A percentile compares a stretch with the other conserved stretches of the same genome.
Conservation (phyloP, 2,329 filamentous ascomycete species). For the Alternaria ethzedia region DNA sequence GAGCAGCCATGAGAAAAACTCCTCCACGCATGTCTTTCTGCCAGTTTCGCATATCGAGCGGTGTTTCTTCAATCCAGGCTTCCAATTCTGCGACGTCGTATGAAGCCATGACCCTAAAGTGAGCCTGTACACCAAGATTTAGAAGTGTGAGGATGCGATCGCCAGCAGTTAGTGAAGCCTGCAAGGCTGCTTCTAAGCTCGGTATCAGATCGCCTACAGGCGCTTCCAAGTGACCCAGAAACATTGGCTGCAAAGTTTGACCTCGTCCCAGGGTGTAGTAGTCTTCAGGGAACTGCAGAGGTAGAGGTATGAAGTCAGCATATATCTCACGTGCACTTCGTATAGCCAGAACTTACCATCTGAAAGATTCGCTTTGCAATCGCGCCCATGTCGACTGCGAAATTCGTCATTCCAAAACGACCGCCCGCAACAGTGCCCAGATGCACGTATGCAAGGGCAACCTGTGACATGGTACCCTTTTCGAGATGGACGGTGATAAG, state of each 20-base stretch:
- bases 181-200: slow-evolving; percentile 68
- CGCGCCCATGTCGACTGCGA: slow-evolving; percentile 69
- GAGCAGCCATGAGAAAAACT: slow-evolving; percentile 68
- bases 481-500: slow-evolving; percentile 71
- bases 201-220: slow-evolving; percentile 65
- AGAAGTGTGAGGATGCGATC: slow-evolving; percentile 76
- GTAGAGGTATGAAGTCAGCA: neutral
- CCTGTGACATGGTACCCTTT: slow-evolving; percentile 71
- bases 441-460: slow-evolving; percentile 71
- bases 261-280: slow-evolving; percentile 70
- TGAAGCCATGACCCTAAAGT: slow-evolving; percentile 72
- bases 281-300: slow-evolving; percentile 53
- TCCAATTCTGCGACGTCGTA: slow-evolving; percentile 74
- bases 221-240: slow-evolving; percentile 72
- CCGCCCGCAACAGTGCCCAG: slow-evolving; percentile 70
- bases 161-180: slow-evolving; percentile 69
- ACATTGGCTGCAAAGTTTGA: slow-evolving; percentile 71
- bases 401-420: slow-evolving; percentile 73
- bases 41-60: slow-evolving; percentile 77
- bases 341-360: slow-evolving; percentile 33
- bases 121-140: slow-evolving; percentile 71
- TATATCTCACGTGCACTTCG: neutral
- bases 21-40: slow-evolving; percentile 73
- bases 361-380: slow-evolving; percentile 70
- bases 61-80: slow-evolving; percentile 72